phyloP scores from a whole-genome alignment of 257 asterid genomes.

The Paraleonurus japonicus region DNA sequence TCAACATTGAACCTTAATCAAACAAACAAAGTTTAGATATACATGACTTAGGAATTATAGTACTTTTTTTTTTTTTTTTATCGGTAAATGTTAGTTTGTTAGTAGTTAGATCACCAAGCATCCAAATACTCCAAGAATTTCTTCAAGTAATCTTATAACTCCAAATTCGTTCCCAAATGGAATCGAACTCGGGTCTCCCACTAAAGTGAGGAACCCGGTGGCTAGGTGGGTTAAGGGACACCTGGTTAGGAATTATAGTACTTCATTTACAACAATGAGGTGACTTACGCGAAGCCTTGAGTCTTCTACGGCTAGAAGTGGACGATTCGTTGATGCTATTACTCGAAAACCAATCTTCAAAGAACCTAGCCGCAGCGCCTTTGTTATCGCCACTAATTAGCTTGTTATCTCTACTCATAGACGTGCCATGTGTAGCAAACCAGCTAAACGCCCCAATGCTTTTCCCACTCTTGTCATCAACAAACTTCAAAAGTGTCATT shows the following conservation, averaged over 20 bases:
- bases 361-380: constrained; percentile 68
- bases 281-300: constrained; percentile 25
- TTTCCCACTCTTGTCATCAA: constrained; percentile 34
- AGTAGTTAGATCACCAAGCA: too few species aligned
- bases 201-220: too few species aligned
- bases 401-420: constrained; percentile 57
- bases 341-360: constrained; percentile 54
- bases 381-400: constrained; percentile 70
- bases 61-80: too few species aligned
- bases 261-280: too few species aligned
- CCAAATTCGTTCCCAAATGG: too few species aligned
- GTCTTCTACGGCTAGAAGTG: constrained; percentile 3
- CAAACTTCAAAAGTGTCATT: constrained; percentile 64
- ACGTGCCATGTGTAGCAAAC: constrained; percentile 73
- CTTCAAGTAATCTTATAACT: too few species aligned
- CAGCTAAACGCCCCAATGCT: constrained; percentile 53
- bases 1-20: constrained; percentile 6
- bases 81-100: too few species aligned
- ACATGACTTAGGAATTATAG: not conserved
- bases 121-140: too few species aligned
- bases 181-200: too few species aligned
- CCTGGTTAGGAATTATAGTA: too few species aligned
- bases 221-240: too few species aligned
- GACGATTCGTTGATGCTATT: constrained; percentile 6
- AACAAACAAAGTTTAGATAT: not conserved